Evolutionary conservation across 1,284 basidiomycete species (phyloP).

Genomic region (Ganoderma lingzhi): DNA sequence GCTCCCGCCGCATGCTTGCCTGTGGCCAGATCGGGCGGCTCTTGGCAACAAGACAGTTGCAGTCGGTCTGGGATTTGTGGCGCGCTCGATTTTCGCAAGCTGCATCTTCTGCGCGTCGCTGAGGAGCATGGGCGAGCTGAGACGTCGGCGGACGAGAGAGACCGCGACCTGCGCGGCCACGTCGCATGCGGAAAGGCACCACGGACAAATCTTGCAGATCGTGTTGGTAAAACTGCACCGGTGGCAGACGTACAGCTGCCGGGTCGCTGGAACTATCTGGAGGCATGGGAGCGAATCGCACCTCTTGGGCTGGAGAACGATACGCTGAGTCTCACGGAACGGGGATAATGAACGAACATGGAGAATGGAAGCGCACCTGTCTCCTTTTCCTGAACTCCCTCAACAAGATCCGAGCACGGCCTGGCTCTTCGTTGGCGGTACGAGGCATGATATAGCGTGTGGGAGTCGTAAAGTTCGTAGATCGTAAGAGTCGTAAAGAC

Average conservation of each 20-base stretch:
- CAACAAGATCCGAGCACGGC: constrained; percentile 30
- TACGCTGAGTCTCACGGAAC: constrained; percentile 15
- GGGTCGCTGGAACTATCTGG: constrained; percentile 51
- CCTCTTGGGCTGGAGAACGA: constrained; percentile 35
- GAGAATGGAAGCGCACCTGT: constrained; percentile 30
- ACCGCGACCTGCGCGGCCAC: constrained; percentile 48
- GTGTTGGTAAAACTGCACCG: constrained; percentile 60
- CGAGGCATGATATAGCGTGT: constrained; percentile 12
- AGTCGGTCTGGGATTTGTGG: neutral
- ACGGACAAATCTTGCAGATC: constrained; percentile 60
- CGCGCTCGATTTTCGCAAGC: constrained; percentile 35
- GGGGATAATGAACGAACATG: constrained; percentile 10
- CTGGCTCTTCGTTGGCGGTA: constrained; percentile 6
- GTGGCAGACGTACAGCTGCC: constrained; percentile 58
- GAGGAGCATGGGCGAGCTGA: constrained; percentile 49
- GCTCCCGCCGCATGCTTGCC: constrained; percentile 8
- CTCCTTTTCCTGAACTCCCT: constrained; percentile 36
- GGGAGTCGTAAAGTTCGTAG: constrained; percentile 16
- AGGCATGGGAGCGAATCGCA: constrained; percentile 58
- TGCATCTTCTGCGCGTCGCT: constrained; percentile 42
- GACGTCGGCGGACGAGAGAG: constrained; percentile 41
- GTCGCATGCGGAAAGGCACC: constrained; percentile 60
- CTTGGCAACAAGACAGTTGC: neutral
- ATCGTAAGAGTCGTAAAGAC: constrained; percentile 23
- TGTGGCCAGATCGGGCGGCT: neutral